Percentiles rank a stretch among this genome's conserved stretches.
Conservation (phyloP, 2,329 filamentous ascomycete genomes). For the Scedosporium boydii region DNA sequence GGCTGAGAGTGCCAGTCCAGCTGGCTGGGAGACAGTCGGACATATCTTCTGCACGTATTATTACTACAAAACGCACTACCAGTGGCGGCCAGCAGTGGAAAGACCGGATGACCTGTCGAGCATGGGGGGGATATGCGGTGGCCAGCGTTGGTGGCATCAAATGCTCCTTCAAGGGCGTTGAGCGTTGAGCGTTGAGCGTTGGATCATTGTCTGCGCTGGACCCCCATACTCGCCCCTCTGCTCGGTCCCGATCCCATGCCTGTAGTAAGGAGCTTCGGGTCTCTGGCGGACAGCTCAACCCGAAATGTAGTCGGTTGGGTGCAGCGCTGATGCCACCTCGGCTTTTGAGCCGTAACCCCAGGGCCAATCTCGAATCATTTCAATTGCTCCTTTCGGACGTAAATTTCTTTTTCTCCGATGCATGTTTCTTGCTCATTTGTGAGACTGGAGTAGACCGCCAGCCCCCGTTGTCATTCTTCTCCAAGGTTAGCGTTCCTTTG, state of each 20-base stretch:
- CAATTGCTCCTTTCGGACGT: neutral
- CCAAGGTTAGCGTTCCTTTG: neutral
- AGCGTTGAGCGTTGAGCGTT: neutral
- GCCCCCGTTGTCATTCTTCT: neutral
- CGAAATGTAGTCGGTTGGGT: neutral
- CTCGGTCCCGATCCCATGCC: constrained; percentile 3
- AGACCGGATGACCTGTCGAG: neutral
- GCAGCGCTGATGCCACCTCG: neutral
- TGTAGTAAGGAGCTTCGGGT: neutral
- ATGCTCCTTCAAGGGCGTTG: neutral
- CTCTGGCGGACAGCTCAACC: constrained; percentile 1
- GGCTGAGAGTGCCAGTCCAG: neutral
- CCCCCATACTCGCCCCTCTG: neutral
- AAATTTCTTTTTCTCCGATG: neutral
- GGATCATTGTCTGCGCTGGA: too few species aligned
- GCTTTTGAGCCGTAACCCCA: neutral
- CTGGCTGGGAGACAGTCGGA: neutral
- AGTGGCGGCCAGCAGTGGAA: neutral
- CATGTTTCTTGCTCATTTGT: neutral
- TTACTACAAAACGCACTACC: neutral
- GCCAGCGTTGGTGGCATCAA: neutral
- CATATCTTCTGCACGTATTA: neutral
- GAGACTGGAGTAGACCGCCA: neutral
- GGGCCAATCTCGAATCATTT: neutral
- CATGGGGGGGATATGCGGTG: neutral